Percentiles rank a stretch among this genome's conserved stretches.
phyloP scores from a whole-genome alignment of 176 grass and related monocot species.

The Triticum turgidum region DNA sequence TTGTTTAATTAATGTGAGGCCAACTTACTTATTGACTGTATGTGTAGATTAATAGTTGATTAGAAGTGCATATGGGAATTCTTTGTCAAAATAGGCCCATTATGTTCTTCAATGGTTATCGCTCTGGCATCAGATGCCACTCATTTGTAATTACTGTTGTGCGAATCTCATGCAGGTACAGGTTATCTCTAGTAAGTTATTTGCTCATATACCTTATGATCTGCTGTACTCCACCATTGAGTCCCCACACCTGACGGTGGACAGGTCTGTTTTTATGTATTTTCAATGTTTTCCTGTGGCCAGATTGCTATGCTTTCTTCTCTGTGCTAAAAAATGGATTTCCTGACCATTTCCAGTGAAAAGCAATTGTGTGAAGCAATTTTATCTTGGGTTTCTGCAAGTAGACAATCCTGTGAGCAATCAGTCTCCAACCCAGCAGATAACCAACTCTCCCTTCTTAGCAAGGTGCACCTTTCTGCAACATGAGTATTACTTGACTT shows the following conservation, averaged over 20 bases:
- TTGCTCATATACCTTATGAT: slow-evolving; percentile 68
- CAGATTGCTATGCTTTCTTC: neutral
- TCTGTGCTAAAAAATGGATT: slow-evolving; percentile 25
- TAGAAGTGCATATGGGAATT: neutral
- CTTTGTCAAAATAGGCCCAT: neutral
- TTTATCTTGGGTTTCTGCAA: slow-evolving; percentile 52
- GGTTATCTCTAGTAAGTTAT: slow-evolving; percentile 30
- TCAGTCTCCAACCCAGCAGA: slow-evolving; percentile 12
- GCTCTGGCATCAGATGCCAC: neutral
- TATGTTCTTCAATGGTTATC: neutral
- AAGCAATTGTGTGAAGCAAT: slow-evolving; percentile 64
- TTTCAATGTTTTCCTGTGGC: neutral
- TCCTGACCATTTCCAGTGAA: slow-evolving; percentile 44
- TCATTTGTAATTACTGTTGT: neutral
- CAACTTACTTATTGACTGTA: too few species aligned
- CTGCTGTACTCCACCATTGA: slow-evolving; percentile 48
- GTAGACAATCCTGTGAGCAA: slow-evolving; percentile 5
- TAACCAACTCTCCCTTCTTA: slow-evolving; percentile 44
- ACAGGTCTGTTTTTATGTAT: slow-evolving; percentile 45
- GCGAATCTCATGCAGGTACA: slow-evolving; percentile 29
- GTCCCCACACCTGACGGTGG: slow-evolving; percentile 48
- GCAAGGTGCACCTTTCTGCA: slow-evolving; percentile 36
- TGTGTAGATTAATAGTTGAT: neutral
- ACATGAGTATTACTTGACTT: neutral
- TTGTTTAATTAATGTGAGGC: neutral